A percentile compares a stretch with the other conserved stretches of the same genome.
phyloP scores from a whole-genome alignment of 129 eudicot genomes.

The Tagetes patula region DNA sequence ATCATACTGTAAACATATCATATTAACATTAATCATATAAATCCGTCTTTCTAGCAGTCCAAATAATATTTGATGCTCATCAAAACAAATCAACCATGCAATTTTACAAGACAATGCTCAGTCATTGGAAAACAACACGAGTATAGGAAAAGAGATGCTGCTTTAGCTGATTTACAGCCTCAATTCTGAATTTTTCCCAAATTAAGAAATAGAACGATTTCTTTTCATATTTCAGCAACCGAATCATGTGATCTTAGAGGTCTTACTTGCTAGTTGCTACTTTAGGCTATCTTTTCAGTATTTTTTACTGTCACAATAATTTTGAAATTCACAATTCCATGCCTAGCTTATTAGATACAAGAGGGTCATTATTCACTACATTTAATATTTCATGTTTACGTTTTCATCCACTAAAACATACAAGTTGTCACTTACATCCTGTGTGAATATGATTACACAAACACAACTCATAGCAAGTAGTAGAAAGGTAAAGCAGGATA shows the following conservation, averaged over 20 bases:
- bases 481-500: neutral
- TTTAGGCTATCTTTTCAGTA: neutral
- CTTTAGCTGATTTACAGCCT: conserved; percentile 2
- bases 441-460: neutral
- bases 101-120: neutral
- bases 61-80: neutral
- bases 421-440: neutral
- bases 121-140: neutral
- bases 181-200: neutral
- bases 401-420: neutral
- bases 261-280: neutral
- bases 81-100: neutral
- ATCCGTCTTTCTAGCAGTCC: neutral
- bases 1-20: conserved; percentile 50
- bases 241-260: neutral
- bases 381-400: neutral
- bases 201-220: neutral
- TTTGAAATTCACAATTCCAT: no score
- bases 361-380: neutral
- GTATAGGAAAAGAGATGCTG: neutral
- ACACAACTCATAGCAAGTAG: neutral
- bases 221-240: neutral
- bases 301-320: neutral
- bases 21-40: neutral
- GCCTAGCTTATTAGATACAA: conserved; percentile 17